Evolutionary conservation across 1,284 basidiomycete species (phyloP).

Genomic region (Naganishia albida): DNA sequence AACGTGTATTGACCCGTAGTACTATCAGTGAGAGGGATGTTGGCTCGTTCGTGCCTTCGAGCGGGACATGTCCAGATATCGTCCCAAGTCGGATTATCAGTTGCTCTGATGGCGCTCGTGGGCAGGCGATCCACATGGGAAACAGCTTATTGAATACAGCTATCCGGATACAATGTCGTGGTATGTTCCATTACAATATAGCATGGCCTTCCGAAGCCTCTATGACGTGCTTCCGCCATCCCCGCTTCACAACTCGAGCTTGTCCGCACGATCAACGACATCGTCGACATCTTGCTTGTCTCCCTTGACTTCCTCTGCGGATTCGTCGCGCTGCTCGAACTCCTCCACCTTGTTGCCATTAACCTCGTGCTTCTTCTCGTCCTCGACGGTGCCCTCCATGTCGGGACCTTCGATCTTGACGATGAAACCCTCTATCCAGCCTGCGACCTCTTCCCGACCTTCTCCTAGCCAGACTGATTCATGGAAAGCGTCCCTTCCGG

Average conservation of each 20-base stretch:
- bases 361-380: slow-evolving; percentile 28
- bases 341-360: slow-evolving; percentile 30
- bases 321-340: slow-evolving; percentile 18
- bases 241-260: slow-evolving; percentile 17
- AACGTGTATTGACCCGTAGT: background rate
- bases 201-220: background rate
- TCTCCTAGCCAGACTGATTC: slow-evolving; percentile 52
- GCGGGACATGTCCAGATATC: no score
- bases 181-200: no score
- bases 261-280: slow-evolving; percentile 25
- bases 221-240: no score
- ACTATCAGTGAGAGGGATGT: background rate
- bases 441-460: slow-evolving; percentile 54
- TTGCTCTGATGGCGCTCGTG: no score
- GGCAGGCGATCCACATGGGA: no score
- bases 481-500: slow-evolving; percentile 50
- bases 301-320: slow-evolving; percentile 13
- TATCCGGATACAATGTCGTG: background rate
- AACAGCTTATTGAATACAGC: background rate
- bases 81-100: no score
- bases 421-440: slow-evolving; percentile 54
- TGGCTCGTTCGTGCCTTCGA: no score
- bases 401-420: slow-evolving; percentile 31
- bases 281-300: slow-evolving; percentile 20
- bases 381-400: slow-evolving; percentile 17